Base-by-base conservation (phyloP, 306 rosid species). In the Lotus japonicus region DNA sequence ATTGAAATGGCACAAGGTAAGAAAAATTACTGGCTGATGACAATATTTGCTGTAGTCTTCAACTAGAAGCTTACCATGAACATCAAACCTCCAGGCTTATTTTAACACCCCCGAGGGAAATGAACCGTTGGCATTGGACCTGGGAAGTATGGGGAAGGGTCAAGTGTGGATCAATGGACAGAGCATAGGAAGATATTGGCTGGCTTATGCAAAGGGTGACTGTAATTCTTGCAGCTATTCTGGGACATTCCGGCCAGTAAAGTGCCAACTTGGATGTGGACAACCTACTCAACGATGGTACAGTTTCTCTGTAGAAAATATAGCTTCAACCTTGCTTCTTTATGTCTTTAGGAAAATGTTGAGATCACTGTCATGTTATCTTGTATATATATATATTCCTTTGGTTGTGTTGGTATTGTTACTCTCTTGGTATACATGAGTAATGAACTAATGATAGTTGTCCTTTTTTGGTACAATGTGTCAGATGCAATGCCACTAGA, bases 121-220 rank as follows among this genome's bases (percentile, higher is more conserved):
- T 0, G 91, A 87, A 72, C 92, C 96, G 14, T 48, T 95, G 84
- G 99, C 88, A 43, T 80, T 95, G 82, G 96, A 95, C 90, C 42
- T 95, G 75, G 73, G 70, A 58, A 90, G 92, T 52, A 95, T 95
- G 96, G 99, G 96, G 38, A 95, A 90, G 77, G 99, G 99, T 51
- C 99, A 95, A 85, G 99, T 84, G 26, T 94, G 99, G 99, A 85
- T 95, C 81, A 94, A 90, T 16, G 97, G 99, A 11, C 89, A 87
- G 56, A 94, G 97, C 81, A 90, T 94, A 51, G 99, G 99, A 73
- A 85, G 99, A 80, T 94, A 90, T 80, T 94, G 99, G 97, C 82
- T 80, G 87, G 76, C 85, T 72, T 90, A 81, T 74, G 99, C 97
- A 54, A 83, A 82, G 10, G 97, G 96, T 44, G 74, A 74, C 81